Evolutionary conservation across 768 basidiomycete genomes (phyloP).

Genomic region (Solioccasus polychromus): DNA sequence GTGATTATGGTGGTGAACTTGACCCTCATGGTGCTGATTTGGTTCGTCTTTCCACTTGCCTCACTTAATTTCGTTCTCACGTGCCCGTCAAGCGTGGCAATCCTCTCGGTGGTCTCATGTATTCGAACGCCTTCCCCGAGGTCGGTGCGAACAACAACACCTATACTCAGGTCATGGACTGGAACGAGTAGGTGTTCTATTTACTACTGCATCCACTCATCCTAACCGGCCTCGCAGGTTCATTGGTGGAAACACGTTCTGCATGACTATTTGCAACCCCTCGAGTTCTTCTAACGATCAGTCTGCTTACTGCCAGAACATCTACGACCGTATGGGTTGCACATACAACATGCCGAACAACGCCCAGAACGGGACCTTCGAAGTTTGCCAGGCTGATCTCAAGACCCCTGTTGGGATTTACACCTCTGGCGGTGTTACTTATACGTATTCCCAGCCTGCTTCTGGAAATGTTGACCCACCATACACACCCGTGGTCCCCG

Average conservation of each 20-base stretch:
- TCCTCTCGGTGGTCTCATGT: slow-evolving; percentile 70
- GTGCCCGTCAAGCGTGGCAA: slow-evolving; percentile 59
- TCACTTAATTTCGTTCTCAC: slow-evolving; percentile 14
- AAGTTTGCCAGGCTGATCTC: slow-evolving; percentile 62
- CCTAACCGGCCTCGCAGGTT: slow-evolving; percentile 37
- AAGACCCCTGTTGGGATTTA: slow-evolving; percentile 61
- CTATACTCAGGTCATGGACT: slow-evolving; percentile 57
- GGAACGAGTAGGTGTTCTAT: slow-evolving; percentile 50
- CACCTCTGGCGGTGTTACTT: slow-evolving; percentile 36
- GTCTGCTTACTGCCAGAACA: slow-evolving; percentile 61
- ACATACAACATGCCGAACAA: slow-evolving; percentile 68
- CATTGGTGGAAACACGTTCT: slow-evolving; percentile 64
- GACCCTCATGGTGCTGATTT: slow-evolving; percentile 74
- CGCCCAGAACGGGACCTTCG: slow-evolving; percentile 57
- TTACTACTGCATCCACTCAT: not conserved
- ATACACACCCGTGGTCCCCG: slow-evolving; percentile 39
- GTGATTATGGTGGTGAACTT: slow-evolving; percentile 74
- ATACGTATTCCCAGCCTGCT: slow-evolving; percentile 44
- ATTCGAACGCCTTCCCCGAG: slow-evolving; percentile 52
- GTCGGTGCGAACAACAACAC: slow-evolving; percentile 37
- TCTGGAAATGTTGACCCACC: slow-evolving; percentile 34
- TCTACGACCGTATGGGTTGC: slow-evolving; percentile 71
- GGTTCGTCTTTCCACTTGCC: slow-evolving; percentile 29
- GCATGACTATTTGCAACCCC: slow-evolving; percentile 71
- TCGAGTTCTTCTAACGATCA: slow-evolving; percentile 37